A percentile compares a stretch with the other conserved stretches of the same genome.
Conservation (phyloP, 192 early-diverging fungal species). For the Coemansia sp. region DNA sequence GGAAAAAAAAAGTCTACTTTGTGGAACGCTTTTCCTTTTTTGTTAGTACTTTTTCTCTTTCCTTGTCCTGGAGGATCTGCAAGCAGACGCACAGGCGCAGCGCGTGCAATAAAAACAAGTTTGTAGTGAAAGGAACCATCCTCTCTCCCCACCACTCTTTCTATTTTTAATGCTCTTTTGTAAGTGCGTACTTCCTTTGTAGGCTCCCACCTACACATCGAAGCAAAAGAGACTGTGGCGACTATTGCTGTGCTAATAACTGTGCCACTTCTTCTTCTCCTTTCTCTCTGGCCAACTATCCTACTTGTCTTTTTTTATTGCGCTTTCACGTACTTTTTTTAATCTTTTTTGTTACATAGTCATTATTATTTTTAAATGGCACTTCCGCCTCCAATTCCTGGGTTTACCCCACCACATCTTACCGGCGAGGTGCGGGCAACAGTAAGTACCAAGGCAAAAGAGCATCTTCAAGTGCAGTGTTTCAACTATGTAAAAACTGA, state of each 20-base stretch:
- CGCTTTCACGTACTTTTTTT: background rate
- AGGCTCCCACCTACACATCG: background rate
- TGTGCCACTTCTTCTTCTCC: background rate
- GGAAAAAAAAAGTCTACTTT: constrained; percentile 5
- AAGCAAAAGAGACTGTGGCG: background rate
- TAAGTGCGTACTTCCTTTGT: background rate
- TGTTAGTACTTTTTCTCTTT: background rate
- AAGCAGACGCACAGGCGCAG: background rate
- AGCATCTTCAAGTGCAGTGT: background rate
- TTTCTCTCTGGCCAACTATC: background rate
- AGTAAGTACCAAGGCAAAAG: background rate
- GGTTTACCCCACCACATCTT: background rate
- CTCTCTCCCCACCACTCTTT: background rate
- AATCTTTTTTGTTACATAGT: background rate
- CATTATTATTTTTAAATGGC: background rate
- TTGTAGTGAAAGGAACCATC: background rate
- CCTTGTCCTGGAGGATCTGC: constrained; percentile 1
- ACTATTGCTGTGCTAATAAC: background rate
- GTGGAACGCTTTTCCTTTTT: background rate
- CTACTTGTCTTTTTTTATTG: background rate
- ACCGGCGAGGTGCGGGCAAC: background rate
- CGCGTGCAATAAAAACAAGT: background rate
- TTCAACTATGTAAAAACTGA: background rate
- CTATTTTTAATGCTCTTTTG: constrained; percentile 4
- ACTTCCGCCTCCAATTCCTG: background rate